Base-by-base conservation (phyloP, 2,329 filamentous ascomycete species). In the Apiospora marii region DNA sequence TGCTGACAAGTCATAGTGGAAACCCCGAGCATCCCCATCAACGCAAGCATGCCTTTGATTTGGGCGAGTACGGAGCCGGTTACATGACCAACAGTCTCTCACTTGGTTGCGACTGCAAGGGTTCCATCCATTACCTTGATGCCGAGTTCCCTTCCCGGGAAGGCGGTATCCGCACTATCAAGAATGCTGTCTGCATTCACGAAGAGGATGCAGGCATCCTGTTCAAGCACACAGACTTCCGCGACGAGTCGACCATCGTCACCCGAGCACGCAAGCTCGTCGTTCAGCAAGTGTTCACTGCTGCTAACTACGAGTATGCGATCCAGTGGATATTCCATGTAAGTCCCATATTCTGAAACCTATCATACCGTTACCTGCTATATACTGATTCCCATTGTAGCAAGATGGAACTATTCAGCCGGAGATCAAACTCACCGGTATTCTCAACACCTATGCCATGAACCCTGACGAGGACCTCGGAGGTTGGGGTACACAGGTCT, bases 171-270 rank as follows among this genome's bases (percentile, higher is more conserved):
- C 91, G 91, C 4, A 93, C 91, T 1, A 94, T 98, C 85, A 96
- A 97, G 86, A 98, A 98, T 79, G 95, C 95, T 49, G 93, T 98
- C 76, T 98, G 95, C 82, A 95, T 98, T 76, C 95, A 98, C 83
- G 95, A 98, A 82, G 95, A 98, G 84, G 95, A 98, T 76, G 90
- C 90, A 1, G 95, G 95, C 7, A 96, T 98, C 73, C 86, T 98
- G 0, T 98, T 97, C 89, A 98, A 98, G 85, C 94, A 97, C 84
- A 95, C 91, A 22, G 95, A 98, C 83, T 98, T 98, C 89, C 90
- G 95, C 49, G 95, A 98, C 79, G 93, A 96, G 61, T 96, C 93
- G 0, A 90, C 92, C 71, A 94, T 96, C 13, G 93, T 97, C 5
- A 98, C 95, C 0, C 92, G 95, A 37, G 94, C 92, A 1, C 91